Evolutionary conservation across 192 early-diverging fungal species (phyloP), one percentile per base, ranked within the genome.

Genomic region (Backusella macrospora): DNA sequence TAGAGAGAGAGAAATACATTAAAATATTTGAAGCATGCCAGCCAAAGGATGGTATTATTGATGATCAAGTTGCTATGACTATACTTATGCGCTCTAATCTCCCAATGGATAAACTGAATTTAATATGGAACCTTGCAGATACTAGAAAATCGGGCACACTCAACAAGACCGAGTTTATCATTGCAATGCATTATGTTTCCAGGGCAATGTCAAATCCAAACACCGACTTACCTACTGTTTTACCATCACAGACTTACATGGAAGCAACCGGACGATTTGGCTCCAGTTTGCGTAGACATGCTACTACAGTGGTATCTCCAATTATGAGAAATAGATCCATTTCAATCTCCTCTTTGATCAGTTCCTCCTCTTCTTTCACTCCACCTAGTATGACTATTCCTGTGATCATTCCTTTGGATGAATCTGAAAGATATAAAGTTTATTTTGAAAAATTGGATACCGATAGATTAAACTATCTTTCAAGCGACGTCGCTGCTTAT

Each of bases 161-260:
- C 23, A 88, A 91, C 52, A 81, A 92, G 47, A 83, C 88, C 10
- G 94, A 96, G 73, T 98, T 98, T 81, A 88, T 92, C 45, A 88
- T 94, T 48, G 95, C 94, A 49, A 97, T 98, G 95, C 86, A 89
- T 73, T 90, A 93, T 67, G 90, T 98, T 55, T 86, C 91, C 9
- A 85, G 89, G 65, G 80, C 90, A 13, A 95, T 94, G 89, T 81
- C 84, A 26, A 91, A 91, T 29, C 84, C 85, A 23, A 81, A 88
- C 40, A 75, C 80, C 42, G 81, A 82, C 26, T 82, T 96, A 15
- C 97, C 97, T 13, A 46, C 80, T 1, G 62, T 76, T 2, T 81
- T 95, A 21, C 94, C 97, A 9, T 74, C 86, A 7, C 76, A 85
- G 18, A 49, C 91, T 75, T 85, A 89, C 68, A 75, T 83, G 76